Evolutionary conservation across 192 early-diverging fungal species (phyloP).

Genomic region (Coemansia sp.): DNA sequence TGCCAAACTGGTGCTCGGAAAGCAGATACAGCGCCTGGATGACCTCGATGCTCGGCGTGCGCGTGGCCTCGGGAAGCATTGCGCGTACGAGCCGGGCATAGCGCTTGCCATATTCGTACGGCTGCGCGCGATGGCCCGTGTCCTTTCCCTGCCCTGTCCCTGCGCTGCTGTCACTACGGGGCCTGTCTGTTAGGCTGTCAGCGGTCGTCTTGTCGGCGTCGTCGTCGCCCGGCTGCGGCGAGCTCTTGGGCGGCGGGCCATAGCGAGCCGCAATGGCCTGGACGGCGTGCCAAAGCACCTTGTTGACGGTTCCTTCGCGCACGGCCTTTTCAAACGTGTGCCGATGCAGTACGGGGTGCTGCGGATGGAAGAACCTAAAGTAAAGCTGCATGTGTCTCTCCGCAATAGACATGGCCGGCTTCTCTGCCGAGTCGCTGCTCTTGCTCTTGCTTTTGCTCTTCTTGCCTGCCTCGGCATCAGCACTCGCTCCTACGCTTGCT

Average conservation of each 20-base stretch:
- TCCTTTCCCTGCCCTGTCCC: neutral
- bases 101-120: slow-evolving; percentile 33
- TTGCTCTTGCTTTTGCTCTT: neutral
- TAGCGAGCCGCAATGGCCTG: slow-evolving; percentile 52
- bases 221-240: neutral
- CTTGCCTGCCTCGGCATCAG: neutral
- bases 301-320: slow-evolving; percentile 31
- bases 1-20: slow-evolving; percentile 45
- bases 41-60: slow-evolving; percentile 32
- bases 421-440: neutral
- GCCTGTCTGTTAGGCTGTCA: neutral
- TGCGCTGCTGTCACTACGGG: slow-evolving; percentile 4
- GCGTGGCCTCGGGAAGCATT: slow-evolving; percentile 39
- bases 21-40: slow-evolving; percentile 52
- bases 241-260: slow-evolving; percentile 15
- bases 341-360: slow-evolving; percentile 53
- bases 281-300: slow-evolving; percentile 45
- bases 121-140: slow-evolving; percentile 1
- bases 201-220: slow-evolving; percentile 8
- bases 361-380: slow-evolving; percentile 47
- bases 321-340: slow-evolving; percentile 42
- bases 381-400: slow-evolving; percentile 31
- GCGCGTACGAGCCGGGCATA: slow-evolving; percentile 34
- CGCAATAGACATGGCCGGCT: slow-evolving; percentile 8
- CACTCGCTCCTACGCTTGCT: neutral